Evolutionary conservation across 192 early-diverging fungal species (phyloP), one percentile per base, ranked within the genome.

Genomic region (Backusella tarrabulga): DNA sequence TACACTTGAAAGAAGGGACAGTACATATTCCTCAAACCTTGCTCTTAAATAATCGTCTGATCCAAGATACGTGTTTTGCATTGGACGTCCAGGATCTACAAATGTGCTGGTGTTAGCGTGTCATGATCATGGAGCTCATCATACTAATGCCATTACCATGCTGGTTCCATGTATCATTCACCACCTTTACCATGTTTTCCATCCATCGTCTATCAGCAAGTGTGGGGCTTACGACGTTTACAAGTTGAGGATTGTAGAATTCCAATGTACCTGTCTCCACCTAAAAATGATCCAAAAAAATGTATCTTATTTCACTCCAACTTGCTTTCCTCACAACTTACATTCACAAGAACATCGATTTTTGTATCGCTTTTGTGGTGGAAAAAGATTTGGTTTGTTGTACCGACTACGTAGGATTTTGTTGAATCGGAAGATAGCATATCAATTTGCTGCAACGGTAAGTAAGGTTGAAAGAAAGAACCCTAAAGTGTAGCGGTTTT

Each of bases 401-500:
- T 94, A 17, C 94, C 94, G 19, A 93, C 91, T 12, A 95, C 79
- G 67, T 92, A 95, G 3, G 91, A 88, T 63, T 85, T 83, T 3
- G 94, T 95, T 34, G 83, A 78, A 34, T 86, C 81, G 32, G 91
- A 85, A 34, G 87, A 89, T 4, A 95, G 68, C 23, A 95, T 91
- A 68, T 95, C 92, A 54, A 95, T 93, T 79, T 95, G 94, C 73
- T 95, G 94, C 8, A 95, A 79, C 15, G 94, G 94, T 68, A 95
- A 85, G 77, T 95, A 95, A 14, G 94, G 94, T 68, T 94, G 94
- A 74, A 93, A 94, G 69, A 94, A 94, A 0, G 86, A 88, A 1
- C 91, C 93, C 89, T 32, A 32, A 32, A 32, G 32, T 32, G 3
- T 3, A 32, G 32, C 32, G 32, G 32, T 32, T 2, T 32, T 32